Evolutionary conservation across 2,329 filamentous ascomycete genomes (phyloP), one percentile per base, ranked within the genome.

Genomic region (Bisporella sp.): DNA sequence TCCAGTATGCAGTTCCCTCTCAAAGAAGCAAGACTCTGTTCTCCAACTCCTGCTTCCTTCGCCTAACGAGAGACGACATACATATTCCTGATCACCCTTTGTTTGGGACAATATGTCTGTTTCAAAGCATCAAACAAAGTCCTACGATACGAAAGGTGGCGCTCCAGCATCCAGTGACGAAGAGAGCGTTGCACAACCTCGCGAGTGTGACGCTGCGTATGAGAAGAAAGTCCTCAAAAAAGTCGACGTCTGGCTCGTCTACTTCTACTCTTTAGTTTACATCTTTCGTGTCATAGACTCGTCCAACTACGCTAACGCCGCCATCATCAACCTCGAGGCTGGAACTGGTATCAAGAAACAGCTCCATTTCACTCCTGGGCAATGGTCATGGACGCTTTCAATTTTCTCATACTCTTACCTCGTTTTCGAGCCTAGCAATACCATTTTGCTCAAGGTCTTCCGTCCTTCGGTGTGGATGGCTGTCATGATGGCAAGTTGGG

Each of bases 371-470:
- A 60, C 45, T 33, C 45, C 65, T 1, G 59, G 57, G 0, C 61
- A 70, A 51, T 71, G 68, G 68, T 58, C 68, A 1, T 71, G 68
- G 68, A 66, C 65, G 1, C 45, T 57, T 56, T 69, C 66, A 8
- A 70, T 71, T n/a, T 71, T 70, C 46, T 69, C 65, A 0, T 70
- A 70, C 53, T 67, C 65, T 53, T 70, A 69, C 41, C 50, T 69
- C 46, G 45, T 69, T 32, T 69, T 70, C 45, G 67, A 70, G 53
- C 68, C 68, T n/a, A 55, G 62, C 4, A 68, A 68, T 49, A 70
- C 68, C 2, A 54, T 70, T 11, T 59, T 69, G 1, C 59, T 70
- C 41, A 70, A 69, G 51, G 54, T 58, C 0, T 63, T 69, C 51
- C 37, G 45, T 55, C 53, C 40, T 64, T 69, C 45, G 55, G 66